phyloP scores from a whole-genome alignment of 257 asterid species.

The Rubia yunnanensis region DNA sequence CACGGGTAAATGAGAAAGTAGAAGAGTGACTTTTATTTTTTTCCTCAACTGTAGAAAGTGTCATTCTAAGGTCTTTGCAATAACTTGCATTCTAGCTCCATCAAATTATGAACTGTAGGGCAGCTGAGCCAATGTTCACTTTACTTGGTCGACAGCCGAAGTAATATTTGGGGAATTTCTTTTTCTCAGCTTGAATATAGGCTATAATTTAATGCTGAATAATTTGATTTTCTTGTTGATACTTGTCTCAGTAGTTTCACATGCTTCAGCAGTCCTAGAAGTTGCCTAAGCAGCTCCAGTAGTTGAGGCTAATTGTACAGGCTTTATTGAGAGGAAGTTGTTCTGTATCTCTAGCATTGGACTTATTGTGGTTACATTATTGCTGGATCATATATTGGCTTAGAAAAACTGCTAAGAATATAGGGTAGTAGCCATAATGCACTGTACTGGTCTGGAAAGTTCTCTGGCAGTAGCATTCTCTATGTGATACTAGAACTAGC shows the following conservation, averaged over 20 bases:
- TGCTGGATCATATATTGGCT: neutral
- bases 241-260: neutral
- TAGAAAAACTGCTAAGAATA: neutral
- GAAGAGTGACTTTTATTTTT: neutral
- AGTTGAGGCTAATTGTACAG: neutral
- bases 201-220: neutral
- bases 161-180: neutral
- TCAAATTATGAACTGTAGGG: neutral
- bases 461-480: neutral
- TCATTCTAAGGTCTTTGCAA: neutral
- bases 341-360: neutral
- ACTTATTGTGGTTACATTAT: neutral
- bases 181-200: neutral
- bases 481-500: neutral
- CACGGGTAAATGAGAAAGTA: neutral
- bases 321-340: neutral
- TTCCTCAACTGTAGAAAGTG: neutral
- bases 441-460: neutral
- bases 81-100: neutral
- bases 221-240: neutral
- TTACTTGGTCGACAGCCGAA: neutral
- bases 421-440: neutral
- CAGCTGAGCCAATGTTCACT: neutral
- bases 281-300: neutral
- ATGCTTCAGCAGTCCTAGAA: neutral